Conservation (phyloP, 2,329 filamentous ascomycete genomes). For the Zarea fungicola region DNA sequence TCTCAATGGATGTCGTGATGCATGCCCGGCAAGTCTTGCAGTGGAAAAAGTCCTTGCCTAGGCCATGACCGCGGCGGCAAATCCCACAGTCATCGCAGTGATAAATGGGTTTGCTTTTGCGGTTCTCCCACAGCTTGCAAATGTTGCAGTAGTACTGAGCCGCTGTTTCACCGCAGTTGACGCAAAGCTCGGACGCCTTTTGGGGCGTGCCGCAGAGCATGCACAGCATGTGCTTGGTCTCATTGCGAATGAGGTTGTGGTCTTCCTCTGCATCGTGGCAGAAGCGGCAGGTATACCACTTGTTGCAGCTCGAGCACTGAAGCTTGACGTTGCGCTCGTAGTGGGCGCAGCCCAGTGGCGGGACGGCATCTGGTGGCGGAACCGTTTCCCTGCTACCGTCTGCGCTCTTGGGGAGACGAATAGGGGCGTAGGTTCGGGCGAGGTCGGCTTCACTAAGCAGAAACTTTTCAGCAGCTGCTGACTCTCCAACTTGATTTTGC, state of each 20-base stretch:
- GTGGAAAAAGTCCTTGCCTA: slow-evolving; percentile 96
- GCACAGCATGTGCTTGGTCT: slow-evolving; percentile 93
- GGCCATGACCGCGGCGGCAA: slow-evolving; percentile 80
- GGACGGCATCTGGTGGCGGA: slow-evolving; percentile 27
- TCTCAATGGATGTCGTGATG: slow-evolving; percentile 81
- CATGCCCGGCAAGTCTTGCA: slow-evolving; percentile 97
- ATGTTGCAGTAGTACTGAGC: slow-evolving; percentile 90
- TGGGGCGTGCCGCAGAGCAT: slow-evolving; percentile 91
- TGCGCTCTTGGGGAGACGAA: slow-evolving; percentile 37
- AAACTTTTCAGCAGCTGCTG: slow-evolving; percentile 37
- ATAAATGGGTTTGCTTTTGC: slow-evolving; percentile 85
- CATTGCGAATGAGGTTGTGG: slow-evolving; percentile 71
- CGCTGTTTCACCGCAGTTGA: slow-evolving; percentile 67
- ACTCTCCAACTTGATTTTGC: slow-evolving; percentile 44
- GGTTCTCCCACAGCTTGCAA: slow-evolving; percentile 97
- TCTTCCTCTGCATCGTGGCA: slow-evolving; percentile 84
- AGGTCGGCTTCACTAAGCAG: slow-evolving; percentile 56
- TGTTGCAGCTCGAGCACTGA: slow-evolving; percentile 83
- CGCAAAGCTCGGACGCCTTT: slow-evolving; percentile 71
- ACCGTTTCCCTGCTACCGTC: slow-evolving; percentile 38
- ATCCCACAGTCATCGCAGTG: slow-evolving; percentile 96
- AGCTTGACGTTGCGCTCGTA: slow-evolving; percentile 95
- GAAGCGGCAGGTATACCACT: slow-evolving; percentile 92
- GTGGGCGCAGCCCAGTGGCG: slow-evolving; percentile 74
- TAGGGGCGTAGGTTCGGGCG: slow-evolving; percentile 60